Conservation (phyloP, 805 yeast species). For the Priceomyces melissophilus region DNA sequence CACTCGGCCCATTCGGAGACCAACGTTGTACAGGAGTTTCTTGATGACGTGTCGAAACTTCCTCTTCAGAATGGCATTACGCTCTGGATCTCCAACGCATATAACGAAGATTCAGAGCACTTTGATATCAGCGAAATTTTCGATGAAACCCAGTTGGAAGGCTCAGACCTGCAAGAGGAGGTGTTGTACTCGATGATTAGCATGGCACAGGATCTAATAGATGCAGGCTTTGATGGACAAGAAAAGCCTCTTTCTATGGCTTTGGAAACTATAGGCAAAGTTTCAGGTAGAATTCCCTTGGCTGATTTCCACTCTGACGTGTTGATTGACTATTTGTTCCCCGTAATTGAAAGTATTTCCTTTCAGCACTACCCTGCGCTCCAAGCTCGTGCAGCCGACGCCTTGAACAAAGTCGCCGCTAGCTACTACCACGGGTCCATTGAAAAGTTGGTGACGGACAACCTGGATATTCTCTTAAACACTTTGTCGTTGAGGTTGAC, state of each 20-base stretch:
- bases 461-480: slow-evolving; percentile 80
- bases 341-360: slow-evolving; percentile 71
- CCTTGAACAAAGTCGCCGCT: slow-evolving; percentile 44
- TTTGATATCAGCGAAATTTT: slow-evolving; percentile 20
- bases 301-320: slow-evolving; percentile 44
- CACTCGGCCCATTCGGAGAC: slow-evolving; percentile 1
- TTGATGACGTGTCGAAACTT: slow-evolving; percentile 8
- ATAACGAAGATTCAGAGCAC: slow-evolving; percentile 4
- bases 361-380: slow-evolving; percentile 42
- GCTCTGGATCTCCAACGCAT: slow-evolving; percentile 32
- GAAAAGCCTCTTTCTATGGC: slow-evolving; percentile 38
- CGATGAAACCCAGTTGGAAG: slow-evolving; percentile 9
- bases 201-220: slow-evolving; percentile 42
- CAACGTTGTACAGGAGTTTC: slow-evolving; percentile 7
- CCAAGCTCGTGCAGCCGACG: slow-evolving; percentile 52
- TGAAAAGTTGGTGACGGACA: slow-evolving; percentile 52
- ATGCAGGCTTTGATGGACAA: slow-evolving; percentile 15
- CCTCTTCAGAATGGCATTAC: slow-evolving; percentile 13
- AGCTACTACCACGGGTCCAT: slow-evolving; percentile 57
- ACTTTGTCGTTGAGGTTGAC: slow-evolving; percentile 68
- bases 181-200: slow-evolving; percentile 26
- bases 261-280: slow-evolving; percentile 40
- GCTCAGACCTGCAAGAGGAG: slow-evolving; percentile 18
- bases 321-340: slow-evolving; percentile 67
- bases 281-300: slow-evolving; percentile 20